Conservation (phyloP, 345 rosid genomes). For the Aquilaria malaccensis region DNA sequence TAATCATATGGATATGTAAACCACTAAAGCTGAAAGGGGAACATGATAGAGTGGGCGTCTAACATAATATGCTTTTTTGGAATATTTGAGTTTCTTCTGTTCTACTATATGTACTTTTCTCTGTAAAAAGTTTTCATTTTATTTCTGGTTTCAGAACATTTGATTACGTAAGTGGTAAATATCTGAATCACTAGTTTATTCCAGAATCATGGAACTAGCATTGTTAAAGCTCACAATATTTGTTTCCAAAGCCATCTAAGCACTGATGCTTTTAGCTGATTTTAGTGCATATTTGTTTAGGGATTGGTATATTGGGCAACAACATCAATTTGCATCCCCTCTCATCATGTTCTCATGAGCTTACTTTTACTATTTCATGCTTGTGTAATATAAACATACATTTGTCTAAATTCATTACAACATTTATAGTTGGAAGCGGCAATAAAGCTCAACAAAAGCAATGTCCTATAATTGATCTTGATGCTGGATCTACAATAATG, state of each 20-base stretch:
- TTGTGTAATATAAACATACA: conserved; percentile 1
- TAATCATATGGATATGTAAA: conserved; percentile 2
- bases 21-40: conserved; percentile 15
- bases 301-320: no score
- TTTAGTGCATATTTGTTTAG: no score
- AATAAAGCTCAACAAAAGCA: conserved; percentile 1
- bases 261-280: no score
- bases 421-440: conserved; percentile 9
- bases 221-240: no score
- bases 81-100: not conserved
- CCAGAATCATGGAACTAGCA: no score
- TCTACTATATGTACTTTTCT: not conserved
- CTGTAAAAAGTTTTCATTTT: no score
- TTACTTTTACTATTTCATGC: not conserved
- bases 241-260: no score
- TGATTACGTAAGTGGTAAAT: no score
- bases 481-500: conserved; percentile 12
- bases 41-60: not conserved
- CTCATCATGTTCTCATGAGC: no score
- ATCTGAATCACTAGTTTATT: no score
- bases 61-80: not conserved
- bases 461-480: conserved; percentile 12
- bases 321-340: no score
- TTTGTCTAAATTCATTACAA: not conserved
- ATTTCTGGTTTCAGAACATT: no score